A percentile compares a stretch with the other conserved stretches of the same genome.
phyloP scores from a whole-genome alignment of 176 grass and related monocot genomes.

The Carex parvula region DNA sequence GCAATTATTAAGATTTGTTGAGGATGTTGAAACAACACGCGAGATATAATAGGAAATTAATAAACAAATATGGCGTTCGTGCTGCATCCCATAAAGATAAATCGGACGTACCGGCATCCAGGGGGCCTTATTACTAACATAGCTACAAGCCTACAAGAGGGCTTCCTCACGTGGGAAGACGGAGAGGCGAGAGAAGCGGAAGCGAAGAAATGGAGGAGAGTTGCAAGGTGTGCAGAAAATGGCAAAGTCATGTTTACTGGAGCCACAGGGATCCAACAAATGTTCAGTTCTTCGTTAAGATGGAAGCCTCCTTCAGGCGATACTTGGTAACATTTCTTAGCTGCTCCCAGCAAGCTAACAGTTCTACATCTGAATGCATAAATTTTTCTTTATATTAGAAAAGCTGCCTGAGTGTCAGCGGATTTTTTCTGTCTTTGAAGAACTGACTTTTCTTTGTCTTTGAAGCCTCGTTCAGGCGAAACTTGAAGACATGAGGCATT shows the following conservation, averaged over 20 bases:
- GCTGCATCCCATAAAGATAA: too few relatives aligned
- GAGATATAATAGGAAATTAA: too few relatives aligned
- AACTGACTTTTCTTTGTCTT: background rate
- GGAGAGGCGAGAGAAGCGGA: background rate
- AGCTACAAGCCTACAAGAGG: too few relatives aligned
- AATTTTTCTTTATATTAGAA: background rate
- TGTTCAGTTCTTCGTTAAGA: constrained; percentile 34
- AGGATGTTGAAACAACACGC: too few relatives aligned
- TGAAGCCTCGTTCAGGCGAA: too few relatives aligned
- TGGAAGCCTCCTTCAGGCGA: constrained; percentile 28
- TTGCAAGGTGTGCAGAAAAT: constrained; percentile 19
- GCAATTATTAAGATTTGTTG: too few relatives aligned
- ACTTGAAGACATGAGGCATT: too few relatives aligned
- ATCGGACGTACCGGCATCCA: too few relatives aligned
- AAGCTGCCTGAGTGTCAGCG: background rate
- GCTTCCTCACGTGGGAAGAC: too few relatives aligned
- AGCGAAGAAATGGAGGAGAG: background rate
- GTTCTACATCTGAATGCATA: background rate
- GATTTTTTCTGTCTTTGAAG: background rate
- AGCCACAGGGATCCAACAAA: constrained; percentile 14
- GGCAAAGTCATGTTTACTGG: constrained; percentile 29
- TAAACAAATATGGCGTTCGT: too few relatives aligned
- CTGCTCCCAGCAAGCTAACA: background rate
- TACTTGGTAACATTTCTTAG: constrained; percentile 15
- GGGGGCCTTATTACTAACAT: too few relatives aligned